Conservation (phyloP, 768 basidiomycete species). For the Coprinopsis strossmayeri region DNA sequence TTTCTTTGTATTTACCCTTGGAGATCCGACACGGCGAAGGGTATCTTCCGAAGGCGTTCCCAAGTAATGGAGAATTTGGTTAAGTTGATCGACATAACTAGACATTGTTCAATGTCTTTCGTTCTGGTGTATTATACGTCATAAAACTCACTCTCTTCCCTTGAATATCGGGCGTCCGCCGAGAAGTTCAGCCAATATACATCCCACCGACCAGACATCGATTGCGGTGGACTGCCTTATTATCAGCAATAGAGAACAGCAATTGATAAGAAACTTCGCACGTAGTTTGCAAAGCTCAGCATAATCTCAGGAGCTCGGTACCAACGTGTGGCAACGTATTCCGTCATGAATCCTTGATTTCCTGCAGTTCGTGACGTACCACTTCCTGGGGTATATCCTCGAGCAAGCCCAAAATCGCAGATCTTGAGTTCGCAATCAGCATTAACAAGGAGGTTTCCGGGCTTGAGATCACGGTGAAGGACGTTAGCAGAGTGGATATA, state of each 20-base stretch:
- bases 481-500: conserved; percentile 98
- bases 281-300: conserved; percentile 94
- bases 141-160: conserved; percentile 76
- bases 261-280: conserved; percentile 31
- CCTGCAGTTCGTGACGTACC: conserved; percentile 67
- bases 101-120: conserved; percentile 1
- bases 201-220: conserved; percentile 95
- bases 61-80: conserved; percentile 97
- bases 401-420: conserved; percentile 95
- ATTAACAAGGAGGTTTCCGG: conserved; percentile 92
- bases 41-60: conserved; percentile 98
- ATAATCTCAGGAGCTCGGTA: conserved; percentile 99
- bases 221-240: conserved; percentile 69
- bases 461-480: conserved; percentile 93
- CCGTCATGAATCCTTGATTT: conserved; percentile 97
- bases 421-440: conserved; percentile 99
- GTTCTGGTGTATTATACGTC: not conserved
- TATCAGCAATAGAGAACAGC: conserved; percentile 12
- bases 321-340: conserved; percentile 99
- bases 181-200: conserved; percentile 88
- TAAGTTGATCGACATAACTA: conserved; percentile 97
- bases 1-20: conserved; percentile 71
- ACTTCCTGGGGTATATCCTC: conserved; percentile 85
- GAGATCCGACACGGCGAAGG: conserved; percentile 90
- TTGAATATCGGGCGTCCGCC: conserved; percentile 96